Conservation (phyloP, 805 yeast species). For the Candida yuanshanica region DNA sequence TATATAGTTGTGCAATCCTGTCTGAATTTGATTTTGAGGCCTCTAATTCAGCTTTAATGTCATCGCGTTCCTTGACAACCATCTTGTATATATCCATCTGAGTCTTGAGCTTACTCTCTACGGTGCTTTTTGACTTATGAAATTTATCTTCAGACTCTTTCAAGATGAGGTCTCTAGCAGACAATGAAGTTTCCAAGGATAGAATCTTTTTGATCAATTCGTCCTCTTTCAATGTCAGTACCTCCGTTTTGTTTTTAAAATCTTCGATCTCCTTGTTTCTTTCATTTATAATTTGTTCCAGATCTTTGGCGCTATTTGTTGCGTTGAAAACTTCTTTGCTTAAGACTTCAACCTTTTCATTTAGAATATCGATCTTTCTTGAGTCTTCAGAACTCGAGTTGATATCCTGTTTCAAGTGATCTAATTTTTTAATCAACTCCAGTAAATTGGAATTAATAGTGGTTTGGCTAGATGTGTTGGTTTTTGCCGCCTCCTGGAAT, state of each 20-base stretch:
- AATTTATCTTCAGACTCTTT: constrained; percentile 13
- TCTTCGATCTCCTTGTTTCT: background rate
- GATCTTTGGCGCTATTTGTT: constrained; percentile 2
- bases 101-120: constrained; percentile 30
- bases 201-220: constrained; percentile 1
- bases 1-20: constrained; percentile 10
- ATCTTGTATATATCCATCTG: constrained; percentile 30
- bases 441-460: too few species aligned
- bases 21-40: constrained; percentile 26
- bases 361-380: background rate
- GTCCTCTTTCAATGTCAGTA: background rate
- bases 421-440: background rate
- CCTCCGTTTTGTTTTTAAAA: background rate
- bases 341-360: background rate
- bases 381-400: background rate
- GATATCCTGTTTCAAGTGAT: background rate
- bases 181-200: background rate
- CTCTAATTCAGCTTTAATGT: constrained; percentile 21
- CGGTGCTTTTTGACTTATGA: constrained; percentile 20
- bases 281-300: background rate
- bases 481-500: too few species aligned
- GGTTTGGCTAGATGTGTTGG: too few species aligned
- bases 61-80: constrained; percentile 25
- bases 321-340: constrained; percentile 4
- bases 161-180: background rate